Evolutionary conservation across 306 rosid genomes (phyloP), one percentile per base, ranked within the genome.

Genomic region (Rubus idaeus): DNA sequence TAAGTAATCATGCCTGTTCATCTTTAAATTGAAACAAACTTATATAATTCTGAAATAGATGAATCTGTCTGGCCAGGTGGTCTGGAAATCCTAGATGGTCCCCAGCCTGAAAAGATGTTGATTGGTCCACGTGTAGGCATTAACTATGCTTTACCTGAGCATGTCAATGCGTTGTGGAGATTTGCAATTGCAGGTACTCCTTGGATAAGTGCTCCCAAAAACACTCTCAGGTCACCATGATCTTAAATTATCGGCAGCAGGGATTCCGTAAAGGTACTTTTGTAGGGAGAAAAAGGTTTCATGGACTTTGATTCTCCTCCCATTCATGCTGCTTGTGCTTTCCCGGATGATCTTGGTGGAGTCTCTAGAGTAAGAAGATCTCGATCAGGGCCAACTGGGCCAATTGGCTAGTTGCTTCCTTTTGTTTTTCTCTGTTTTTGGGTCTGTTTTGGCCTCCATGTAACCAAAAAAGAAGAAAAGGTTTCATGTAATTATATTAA

Each of bases 131-230:
- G 98, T 63, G 96, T 95, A 5, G 96, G 98, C 21, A 92, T 92
- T 46, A 88, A 95, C 20, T 87, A 89, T 18, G 98, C 97, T 57
- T 80, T 40, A 55, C 92, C 98, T 4, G 97, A 88, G 83, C 96
- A 95, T 78, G 93, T 87, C 26, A 81, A 83, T 30, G 98, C 96
- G 5, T 74, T 84, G 71, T 95, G 98, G 98, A 89, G 98, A 88
- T 95, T 92, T 82, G 97, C 97, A 78, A 75, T 90, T 72, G 96
- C 96, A 37, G 97, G 87, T 71, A 87, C 97, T 60, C 85, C 92
- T 70, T 95, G 98, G 98, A 88, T 94, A 69, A 94, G 98, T 83
- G 91, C 98, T 83, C 98, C 96, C 5, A 94, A 79, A 79, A 91
- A 86, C 88, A 90, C 93, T 51, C 94, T 93, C 73, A 84, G 80